Conservation (phyloP, 768 basidiomycete genomes). For the Lactifluus volemus region DNA sequence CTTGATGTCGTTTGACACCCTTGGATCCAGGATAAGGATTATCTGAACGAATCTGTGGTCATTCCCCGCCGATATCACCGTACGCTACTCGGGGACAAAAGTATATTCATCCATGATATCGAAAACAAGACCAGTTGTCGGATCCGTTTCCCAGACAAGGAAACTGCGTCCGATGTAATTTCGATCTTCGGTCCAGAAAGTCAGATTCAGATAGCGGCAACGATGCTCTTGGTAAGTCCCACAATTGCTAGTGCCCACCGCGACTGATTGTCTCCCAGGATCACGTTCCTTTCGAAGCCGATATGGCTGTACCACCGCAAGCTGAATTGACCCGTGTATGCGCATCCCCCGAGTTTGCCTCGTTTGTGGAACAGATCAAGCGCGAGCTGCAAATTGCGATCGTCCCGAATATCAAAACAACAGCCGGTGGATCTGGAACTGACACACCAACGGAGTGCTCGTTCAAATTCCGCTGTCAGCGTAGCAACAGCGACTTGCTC, state of each 20-base stretch:
- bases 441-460: constrained; percentile 66
- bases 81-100: constrained; percentile 90
- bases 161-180: constrained; percentile 88
- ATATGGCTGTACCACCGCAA: constrained; percentile 83
- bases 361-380: constrained; percentile 86
- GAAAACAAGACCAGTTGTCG: constrained; percentile 93
- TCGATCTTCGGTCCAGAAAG: constrained; percentile 96
- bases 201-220: constrained; percentile 92
- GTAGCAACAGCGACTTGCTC: constrained; percentile 90
- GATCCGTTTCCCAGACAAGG: constrained; percentile 89
- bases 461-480: constrained; percentile 93
- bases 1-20: background rate
- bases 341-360: constrained; percentile 70
- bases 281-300: constrained; percentile 93
- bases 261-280: constrained; percentile 44
- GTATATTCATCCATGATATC: constrained; percentile 95
- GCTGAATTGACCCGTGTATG: constrained; percentile 70
- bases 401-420: constrained; percentile 61
- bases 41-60: constrained; percentile 84
- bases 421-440: constrained; percentile 44
- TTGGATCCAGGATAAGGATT: constrained; percentile 80
- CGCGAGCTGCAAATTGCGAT: constrained; percentile 91
- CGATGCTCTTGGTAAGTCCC: constrained; percentile 78
- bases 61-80: constrained; percentile 95
- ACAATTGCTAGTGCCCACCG: background rate